Conservation (phyloP, 257 asterid species). For the Solanum piurae region DNA sequence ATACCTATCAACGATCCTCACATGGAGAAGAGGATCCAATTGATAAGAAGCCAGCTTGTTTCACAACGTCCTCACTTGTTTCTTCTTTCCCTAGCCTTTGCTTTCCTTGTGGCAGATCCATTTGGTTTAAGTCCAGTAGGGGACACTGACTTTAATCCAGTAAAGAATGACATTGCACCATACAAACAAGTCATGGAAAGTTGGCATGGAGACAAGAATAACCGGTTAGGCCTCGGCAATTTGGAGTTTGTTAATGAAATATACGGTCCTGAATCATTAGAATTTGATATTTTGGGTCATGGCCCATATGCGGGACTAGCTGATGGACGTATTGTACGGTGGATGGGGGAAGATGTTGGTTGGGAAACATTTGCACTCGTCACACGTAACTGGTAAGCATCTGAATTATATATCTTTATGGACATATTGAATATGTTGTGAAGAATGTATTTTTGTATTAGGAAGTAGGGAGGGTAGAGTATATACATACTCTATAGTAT, state of each 20-base stretch:
- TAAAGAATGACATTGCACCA: constrained; percentile 59
- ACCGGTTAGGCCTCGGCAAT: constrained; percentile 53
- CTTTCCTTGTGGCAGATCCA: constrained; percentile 58
- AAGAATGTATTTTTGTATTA: neutral
- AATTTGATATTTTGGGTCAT: constrained; percentile 54
- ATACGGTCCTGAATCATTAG: constrained; percentile 83
- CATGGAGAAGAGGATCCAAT: constrained; percentile 46
- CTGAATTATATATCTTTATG: neutral
- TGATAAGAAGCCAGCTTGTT: constrained; percentile 21
- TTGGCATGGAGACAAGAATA: constrained; percentile 64
- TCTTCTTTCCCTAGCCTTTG: constrained; percentile 24
- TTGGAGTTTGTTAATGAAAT: constrained; percentile 56
- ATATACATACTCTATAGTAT: neutral
- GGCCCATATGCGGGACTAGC: constrained; percentile 93
- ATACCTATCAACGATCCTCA: neutral
- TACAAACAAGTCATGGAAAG: constrained; percentile 49
- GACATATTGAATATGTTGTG: neutral
- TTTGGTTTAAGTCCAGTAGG: constrained; percentile 70
- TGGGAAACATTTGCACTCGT: constrained; percentile 88
- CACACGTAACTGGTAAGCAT: constrained; percentile 54
- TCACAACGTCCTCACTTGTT: constrained; percentile 43
- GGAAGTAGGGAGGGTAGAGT: neutral
- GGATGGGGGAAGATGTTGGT: constrained; percentile 63
- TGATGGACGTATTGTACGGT: constrained; percentile 82
- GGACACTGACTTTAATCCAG: constrained; percentile 60